phyloP scores from a whole-genome alignment of 2,329 filamentous ascomycete genomes.

The Emericellopsis atlantica region DNA sequence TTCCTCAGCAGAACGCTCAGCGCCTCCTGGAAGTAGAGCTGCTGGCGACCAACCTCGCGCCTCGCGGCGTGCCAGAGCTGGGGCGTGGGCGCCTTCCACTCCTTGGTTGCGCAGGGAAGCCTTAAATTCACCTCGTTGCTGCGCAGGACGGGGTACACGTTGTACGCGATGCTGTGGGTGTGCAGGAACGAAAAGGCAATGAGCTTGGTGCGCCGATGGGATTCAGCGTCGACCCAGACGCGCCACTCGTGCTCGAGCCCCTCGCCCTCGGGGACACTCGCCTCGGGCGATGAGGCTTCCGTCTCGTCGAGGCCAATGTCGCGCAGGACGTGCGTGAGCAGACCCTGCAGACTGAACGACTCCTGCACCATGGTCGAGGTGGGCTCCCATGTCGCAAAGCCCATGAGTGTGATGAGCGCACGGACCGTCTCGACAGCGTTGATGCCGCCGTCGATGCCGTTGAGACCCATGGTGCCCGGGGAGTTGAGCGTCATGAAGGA shows the following conservation, averaged over 20 bases:
- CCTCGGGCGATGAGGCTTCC: background rate
- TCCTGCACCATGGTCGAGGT: slow-evolving; percentile 18
- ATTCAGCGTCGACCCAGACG: slow-evolving; percentile 18
- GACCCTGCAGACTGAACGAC: slow-evolving; percentile 18
- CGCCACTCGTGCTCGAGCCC: slow-evolving; percentile 12
- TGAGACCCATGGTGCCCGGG: background rate
- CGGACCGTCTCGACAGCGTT: slow-evolving; percentile 19
- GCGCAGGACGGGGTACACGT: slow-evolving; percentile 20
- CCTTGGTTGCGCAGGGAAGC: slow-evolving; percentile 19
- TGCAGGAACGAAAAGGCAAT: slow-evolving; percentile 24
- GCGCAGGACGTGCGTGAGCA: slow-evolving; percentile 18
- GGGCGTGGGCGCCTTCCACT: slow-evolving; percentile 20
- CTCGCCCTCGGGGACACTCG: background rate
- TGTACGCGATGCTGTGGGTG: slow-evolving; percentile 23
- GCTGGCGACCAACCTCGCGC: slow-evolving; percentile 14
- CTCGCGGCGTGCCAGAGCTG: slow-evolving; percentile 14
- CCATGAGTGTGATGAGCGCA: slow-evolving; percentile 21
- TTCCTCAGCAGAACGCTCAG: slow-evolving; percentile 17
- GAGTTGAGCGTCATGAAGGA: slow-evolving; percentile 9
- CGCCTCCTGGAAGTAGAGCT: slow-evolving; percentile 22
- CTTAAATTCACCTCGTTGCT: slow-evolving; percentile 21
- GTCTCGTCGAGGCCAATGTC: slow-evolving; percentile 19
- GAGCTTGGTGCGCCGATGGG: slow-evolving; percentile 18
- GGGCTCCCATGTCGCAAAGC: slow-evolving; percentile 23
- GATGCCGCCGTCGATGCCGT: slow-evolving; percentile 6